phyloP scores from a whole-genome alignment of 768 basidiomycete species.

The Leccinum fibrillosum region DNA sequence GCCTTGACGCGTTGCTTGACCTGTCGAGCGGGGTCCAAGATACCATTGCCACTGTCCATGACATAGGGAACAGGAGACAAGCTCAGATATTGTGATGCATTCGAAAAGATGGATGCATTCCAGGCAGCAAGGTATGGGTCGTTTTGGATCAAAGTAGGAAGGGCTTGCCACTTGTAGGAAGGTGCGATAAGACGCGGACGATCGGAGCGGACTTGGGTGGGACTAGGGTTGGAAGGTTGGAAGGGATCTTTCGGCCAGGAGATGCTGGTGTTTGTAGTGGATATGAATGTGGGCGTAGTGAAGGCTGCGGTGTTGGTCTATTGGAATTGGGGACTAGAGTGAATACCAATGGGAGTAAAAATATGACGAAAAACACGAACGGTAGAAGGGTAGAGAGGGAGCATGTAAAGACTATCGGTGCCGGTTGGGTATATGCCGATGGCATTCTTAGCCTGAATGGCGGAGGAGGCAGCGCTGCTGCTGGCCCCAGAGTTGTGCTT shows the following conservation, averaged over 20 bases:
- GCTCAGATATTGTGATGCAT: constrained; percentile 73
- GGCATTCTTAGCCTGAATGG: constrained; percentile 55
- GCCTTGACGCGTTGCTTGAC: constrained; percentile 92
- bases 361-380: constrained; percentile 48
- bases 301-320: constrained; percentile 77
- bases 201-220: constrained; percentile 64
- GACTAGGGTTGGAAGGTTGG: constrained; percentile 57
- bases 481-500: constrained; percentile 41
- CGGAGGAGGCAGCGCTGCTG: constrained; percentile 42
- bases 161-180: constrained; percentile 83
- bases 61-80: constrained; percentile 65
- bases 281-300: constrained; percentile 65
- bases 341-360: background rate
- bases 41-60: constrained; percentile 83
- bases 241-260: constrained; percentile 84
- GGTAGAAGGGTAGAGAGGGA: constrained; percentile 86
- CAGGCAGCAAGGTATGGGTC: constrained; percentile 86
- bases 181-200: constrained; percentile 93
- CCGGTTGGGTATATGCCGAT: constrained; percentile 70
- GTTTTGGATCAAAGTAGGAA: constrained; percentile 69
- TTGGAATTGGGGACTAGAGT: background rate
- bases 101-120: constrained; percentile 89
- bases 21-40: constrained; percentile 86
- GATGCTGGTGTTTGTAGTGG: constrained; percentile 46
- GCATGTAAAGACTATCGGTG: constrained; percentile 74